Conservation (phyloP, 2,329 filamentous ascomycete genomes). For the Aspergillus tamarii region DNA sequence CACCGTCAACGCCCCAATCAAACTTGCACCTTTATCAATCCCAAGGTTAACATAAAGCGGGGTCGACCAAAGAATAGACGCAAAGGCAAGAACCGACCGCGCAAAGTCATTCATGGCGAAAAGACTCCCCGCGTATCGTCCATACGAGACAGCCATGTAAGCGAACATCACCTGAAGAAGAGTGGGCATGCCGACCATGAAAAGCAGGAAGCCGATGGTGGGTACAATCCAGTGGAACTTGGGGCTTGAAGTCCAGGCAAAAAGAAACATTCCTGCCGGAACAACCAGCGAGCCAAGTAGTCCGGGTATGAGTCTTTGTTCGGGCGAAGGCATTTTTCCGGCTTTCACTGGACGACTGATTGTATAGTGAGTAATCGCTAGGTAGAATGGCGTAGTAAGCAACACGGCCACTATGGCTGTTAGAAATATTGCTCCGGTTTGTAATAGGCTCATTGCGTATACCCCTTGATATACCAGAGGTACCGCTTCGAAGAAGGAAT, state of each 20-base stretch:
- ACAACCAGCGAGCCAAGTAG: background rate
- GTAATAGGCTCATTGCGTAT: background rate
- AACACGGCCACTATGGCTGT: background rate
- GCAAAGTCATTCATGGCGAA: background rate
- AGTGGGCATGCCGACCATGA: background rate
- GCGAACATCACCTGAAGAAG: background rate
- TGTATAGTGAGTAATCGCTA: background rate
- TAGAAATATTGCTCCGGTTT: background rate
- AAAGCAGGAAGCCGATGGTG: background rate
- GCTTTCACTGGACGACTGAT: background rate
- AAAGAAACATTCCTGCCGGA: background rate
- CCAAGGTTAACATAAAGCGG: background rate
- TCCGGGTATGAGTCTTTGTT: background rate
- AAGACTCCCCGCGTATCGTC: background rate
- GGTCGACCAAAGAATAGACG: background rate
- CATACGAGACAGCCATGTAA: background rate
- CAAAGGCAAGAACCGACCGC: background rate
- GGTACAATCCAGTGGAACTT: background rate
- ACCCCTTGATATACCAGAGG: slow-evolving; percentile 1
- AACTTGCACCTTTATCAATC: background rate
- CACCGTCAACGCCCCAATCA: background rate
- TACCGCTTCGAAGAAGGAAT: slow-evolving; percentile 6
- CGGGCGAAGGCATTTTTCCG: background rate
- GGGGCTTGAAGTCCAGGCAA: background rate
- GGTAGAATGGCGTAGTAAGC: background rate